Evolutionary conservation across 2,329 filamentous ascomycete genomes (phyloP).

Genomic region (Acarospora socialis): DNA sequence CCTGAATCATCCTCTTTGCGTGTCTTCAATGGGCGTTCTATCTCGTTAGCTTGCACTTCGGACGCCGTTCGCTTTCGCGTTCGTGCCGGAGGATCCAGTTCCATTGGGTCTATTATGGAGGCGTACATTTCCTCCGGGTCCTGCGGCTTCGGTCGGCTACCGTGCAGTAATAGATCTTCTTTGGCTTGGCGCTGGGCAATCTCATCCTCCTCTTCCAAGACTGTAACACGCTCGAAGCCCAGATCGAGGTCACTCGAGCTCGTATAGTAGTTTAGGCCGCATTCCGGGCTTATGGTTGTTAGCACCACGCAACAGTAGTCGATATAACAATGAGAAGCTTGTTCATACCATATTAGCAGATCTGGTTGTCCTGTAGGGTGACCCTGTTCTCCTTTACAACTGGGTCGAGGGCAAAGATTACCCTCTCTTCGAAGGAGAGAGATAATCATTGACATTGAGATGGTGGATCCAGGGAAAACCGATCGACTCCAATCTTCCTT

Average conservation of each 20-base stretch:
- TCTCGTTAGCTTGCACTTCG: constrained; percentile 1
- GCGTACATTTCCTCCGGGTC: no score
- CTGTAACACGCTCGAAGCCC: background rate
- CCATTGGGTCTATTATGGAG: no score
- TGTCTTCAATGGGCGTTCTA: constrained; percentile 1
- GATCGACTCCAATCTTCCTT: constrained; percentile 10
- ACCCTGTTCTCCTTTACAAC: constrained; percentile 4
- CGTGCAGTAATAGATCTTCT: constrained; percentile 7
- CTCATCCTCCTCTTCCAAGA: constrained; percentile 4
- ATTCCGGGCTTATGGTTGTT: constrained; percentile 1
- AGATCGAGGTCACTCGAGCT: background rate
- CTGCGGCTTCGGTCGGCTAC: constrained; percentile 5
- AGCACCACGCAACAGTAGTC: no score
- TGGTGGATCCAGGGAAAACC: constrained; percentile 7
- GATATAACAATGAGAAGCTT: background rate
- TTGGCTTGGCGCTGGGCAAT: constrained; percentile 2
- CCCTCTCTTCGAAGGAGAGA: constrained; percentile 1
- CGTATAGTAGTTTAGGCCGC: constrained; percentile 5
- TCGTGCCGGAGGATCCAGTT: no score
- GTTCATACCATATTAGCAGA: constrained; percentile 3
- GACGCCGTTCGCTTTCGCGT: background rate
- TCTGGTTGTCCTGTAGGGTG: background rate
- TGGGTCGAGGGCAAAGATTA: constrained; percentile 7
- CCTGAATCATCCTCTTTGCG: no score
- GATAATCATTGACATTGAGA: constrained; percentile 13